Evolutionary conservation across 805 yeast genomes (phyloP).

Genomic region (Pichia cephalocereana): DNA sequence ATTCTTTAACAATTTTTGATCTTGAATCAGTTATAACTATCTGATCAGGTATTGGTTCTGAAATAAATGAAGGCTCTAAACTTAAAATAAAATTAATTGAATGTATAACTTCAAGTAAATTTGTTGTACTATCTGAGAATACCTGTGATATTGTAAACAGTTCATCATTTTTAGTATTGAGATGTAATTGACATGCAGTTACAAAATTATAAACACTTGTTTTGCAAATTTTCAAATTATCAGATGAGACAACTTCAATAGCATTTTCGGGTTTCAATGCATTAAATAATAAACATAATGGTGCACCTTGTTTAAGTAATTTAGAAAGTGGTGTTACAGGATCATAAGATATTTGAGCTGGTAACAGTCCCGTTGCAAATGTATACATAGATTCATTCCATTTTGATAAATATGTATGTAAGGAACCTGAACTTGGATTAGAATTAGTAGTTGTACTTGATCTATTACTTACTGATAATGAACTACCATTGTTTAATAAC

Average conservation of each 20-base stretch:
- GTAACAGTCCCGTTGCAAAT: slow-evolving; percentile 69
- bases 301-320: slow-evolving; percentile 85
- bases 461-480: neutral
- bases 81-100: slow-evolving; percentile 63
- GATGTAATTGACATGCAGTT: slow-evolving; percentile 70
- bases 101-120: slow-evolving; percentile 61
- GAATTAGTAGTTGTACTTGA: neutral
- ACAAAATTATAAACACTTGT: slow-evolving; percentile 85
- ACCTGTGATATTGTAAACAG: slow-evolving; percentile 87
- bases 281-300: slow-evolving; percentile 80
- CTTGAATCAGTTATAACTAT: slow-evolving; percentile 42
- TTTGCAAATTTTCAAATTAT: slow-evolving; percentile 77
- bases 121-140: slow-evolving; percentile 73
- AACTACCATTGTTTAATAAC: neutral
- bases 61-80: slow-evolving; percentile 32
- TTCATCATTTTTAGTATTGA: slow-evolving; percentile 68
- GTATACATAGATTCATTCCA: slow-evolving; percentile 41
- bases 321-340: slow-evolving; percentile 90
- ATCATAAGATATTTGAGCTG: slow-evolving; percentile 68
- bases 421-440: neutral
- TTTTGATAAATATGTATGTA: slow-evolving; percentile 7
- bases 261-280: slow-evolving; percentile 43
- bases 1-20: slow-evolving; percentile 73
- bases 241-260: slow-evolving; percentile 57
- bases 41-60: slow-evolving; percentile 17